Evolutionary conservation across 768 basidiomycete species (phyloP).

Genomic region (Leccinum broughii): DNA sequence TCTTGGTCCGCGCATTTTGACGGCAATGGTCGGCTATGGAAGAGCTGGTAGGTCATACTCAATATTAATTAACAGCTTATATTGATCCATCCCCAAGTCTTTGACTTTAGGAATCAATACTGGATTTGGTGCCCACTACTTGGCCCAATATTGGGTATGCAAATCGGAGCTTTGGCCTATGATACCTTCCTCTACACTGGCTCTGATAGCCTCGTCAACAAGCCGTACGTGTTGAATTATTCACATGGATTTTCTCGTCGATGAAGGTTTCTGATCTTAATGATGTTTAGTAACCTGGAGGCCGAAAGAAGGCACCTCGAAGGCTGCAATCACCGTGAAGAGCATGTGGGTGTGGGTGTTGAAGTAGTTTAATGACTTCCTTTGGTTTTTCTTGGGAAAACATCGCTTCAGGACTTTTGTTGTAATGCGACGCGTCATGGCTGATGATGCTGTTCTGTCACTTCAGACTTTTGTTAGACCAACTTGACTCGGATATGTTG

Average conservation of each 20-base stretch:
- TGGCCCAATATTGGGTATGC: slow-evolving; percentile 59
- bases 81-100: slow-evolving; percentile 15
- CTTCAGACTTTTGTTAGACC: neutral
- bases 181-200: slow-evolving; percentile 60
- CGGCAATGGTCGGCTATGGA: slow-evolving; percentile 75
- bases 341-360: neutral
- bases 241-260: neutral
- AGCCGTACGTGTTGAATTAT: slow-evolving; percentile 40
- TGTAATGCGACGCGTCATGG: neutral
- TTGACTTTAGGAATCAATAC: slow-evolving; percentile 51
- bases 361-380: slow-evolving; percentile 13
- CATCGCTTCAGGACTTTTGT: neutral
- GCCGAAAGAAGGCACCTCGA: slow-evolving; percentile 20
- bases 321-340: slow-evolving; percentile 4
- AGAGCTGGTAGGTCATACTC: slow-evolving; percentile 29
- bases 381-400: neutral
- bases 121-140: slow-evolving; percentile 73
- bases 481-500: neutral
- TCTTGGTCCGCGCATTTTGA: slow-evolving; percentile 66
- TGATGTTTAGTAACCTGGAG: slow-evolving; percentile 11
- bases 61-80: neutral
- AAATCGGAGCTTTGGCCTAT: slow-evolving; percentile 55
- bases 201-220: slow-evolving; percentile 53
- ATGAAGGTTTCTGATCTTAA: neutral
- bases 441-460: neutral